Evolutionary conservation across 176 grass and related monocot species (phyloP).

Genomic region (Triticum urartu): DNA sequence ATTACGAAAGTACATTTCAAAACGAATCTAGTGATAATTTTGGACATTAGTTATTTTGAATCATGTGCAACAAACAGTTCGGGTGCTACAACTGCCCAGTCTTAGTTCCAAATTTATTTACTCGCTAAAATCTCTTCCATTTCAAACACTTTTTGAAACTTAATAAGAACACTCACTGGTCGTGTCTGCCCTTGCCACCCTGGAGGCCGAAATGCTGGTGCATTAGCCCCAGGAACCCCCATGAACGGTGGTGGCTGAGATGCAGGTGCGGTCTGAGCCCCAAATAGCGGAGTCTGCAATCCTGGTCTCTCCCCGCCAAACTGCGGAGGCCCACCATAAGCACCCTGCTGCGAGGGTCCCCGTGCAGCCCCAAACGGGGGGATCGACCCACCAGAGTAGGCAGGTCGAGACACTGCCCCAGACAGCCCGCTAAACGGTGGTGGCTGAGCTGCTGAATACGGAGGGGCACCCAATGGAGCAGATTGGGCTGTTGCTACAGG

Average conservation of each 20-base stretch:
- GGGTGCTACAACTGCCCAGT: background rate
- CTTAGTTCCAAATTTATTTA: background rate
- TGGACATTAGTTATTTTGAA: background rate
- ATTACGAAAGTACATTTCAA: too few relatives aligned
- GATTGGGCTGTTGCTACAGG: background rate
- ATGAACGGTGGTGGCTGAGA: slow-evolving; percentile 30
- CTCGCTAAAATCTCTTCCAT: background rate
- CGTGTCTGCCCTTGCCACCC: slow-evolving; percentile 45
- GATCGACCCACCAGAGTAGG: slow-evolving; percentile 6
- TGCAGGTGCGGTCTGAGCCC: background rate
- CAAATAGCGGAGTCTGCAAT: slow-evolving; percentile 24
- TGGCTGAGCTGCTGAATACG: slow-evolving; percentile 26
- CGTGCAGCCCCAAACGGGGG: slow-evolving; percentile 19
- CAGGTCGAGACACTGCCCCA: background rate
- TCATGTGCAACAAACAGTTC: slow-evolving; percentile 6
- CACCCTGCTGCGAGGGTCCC: slow-evolving; percentile 12
- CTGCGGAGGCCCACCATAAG: slow-evolving; percentile 37
- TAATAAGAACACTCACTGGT: slow-evolving; percentile 33
- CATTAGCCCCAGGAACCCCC: slow-evolving; percentile 21
- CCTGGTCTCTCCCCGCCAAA: slow-evolving; percentile 43
- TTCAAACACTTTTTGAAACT: slow-evolving; percentile 1
- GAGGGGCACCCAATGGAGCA: background rate
- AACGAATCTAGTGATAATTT: too few relatives aligned
- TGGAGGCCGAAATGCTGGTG: slow-evolving; percentile 22
- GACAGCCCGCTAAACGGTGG: slow-evolving; percentile 15